Percentiles rank a stretch among this genome's conserved stretches.
These are phyloP conservation scores for Phytophthora sp. DNA, from an alignment of 352 stramenopile species.

Conservation along the genomic window DNA sequence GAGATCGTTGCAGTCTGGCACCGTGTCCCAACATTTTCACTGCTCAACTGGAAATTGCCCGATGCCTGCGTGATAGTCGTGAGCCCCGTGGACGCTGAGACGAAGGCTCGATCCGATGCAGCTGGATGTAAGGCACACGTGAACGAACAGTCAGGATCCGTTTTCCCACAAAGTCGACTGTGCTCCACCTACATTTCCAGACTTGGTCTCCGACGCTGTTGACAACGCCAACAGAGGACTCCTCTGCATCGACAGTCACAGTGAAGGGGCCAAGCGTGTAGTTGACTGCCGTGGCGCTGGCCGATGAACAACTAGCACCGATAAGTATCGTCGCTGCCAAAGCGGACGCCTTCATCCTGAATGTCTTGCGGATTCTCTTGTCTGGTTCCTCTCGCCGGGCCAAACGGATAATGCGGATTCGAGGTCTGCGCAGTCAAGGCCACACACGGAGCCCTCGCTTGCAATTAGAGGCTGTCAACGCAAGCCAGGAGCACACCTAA, in stretches of 20 bases:
- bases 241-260: constrained; percentile 11
- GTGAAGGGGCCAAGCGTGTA: constrained; percentile 23
- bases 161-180: background rate
- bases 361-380: constrained; percentile 4
- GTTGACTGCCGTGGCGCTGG: background rate
- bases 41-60: constrained; percentile 28
- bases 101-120: constrained; percentile 24
- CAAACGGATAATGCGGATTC: constrained; percentile 14
- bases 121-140: constrained; percentile 6
- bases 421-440: background rate
- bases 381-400: constrained; percentile 1
- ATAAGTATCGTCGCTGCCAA: constrained; percentile 5
- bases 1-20: constrained; percentile 6
- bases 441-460: constrained; percentile 4
- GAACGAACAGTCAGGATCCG: background rate
- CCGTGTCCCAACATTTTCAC: constrained; percentile 9
- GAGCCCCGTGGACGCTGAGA: constrained; percentile 27
- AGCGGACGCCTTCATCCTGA: constrained; percentile 7
- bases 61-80: constrained; percentile 29
- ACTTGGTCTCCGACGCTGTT: constrained; percentile 28
- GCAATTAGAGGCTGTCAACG: background rate
- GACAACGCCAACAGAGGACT: constrained; percentile 6
- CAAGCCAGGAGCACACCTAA: background rate
- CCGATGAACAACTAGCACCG: background rate
- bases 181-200: constrained; percentile 32